Percentiles rank a stretch among this genome's conserved stretches.
These are phyloP conservation scores for Scedosporium apiospermum DNA, from an alignment of 2,329 filamentous ascomycete species.

Conservation along the genomic window DNA sequence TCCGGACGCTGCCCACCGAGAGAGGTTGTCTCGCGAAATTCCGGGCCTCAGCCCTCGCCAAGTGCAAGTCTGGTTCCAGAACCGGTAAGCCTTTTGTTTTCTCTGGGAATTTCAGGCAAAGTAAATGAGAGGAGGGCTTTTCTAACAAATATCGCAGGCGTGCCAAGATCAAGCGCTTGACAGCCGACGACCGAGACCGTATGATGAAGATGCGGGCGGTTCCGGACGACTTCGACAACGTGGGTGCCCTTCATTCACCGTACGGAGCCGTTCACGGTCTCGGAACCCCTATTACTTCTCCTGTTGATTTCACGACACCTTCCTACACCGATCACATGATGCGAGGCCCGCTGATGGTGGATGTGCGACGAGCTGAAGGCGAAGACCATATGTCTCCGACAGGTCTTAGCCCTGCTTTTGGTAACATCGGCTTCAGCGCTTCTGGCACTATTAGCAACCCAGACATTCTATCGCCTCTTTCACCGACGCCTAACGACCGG, in stretches of 20 bases:
- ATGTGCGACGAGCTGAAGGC: slow-evolving; percentile 53
- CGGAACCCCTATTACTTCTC: slow-evolving; percentile 35
- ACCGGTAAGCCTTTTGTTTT: slow-evolving; percentile 53
- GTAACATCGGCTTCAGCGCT: slow-evolving; percentile 55
- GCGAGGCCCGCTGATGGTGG: slow-evolving; percentile 54
- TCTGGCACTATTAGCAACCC: slow-evolving; percentile 38
- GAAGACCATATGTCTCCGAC: slow-evolving; percentile 60
- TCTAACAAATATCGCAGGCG: slow-evolving; percentile 33
- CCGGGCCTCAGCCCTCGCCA: slow-evolving; percentile 85
- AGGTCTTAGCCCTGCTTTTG: slow-evolving; percentile 58
- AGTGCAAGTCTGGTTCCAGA: slow-evolving; percentile 98
- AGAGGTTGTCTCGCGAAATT: slow-evolving; percentile 80
- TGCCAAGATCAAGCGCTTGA: slow-evolving; percentile 63
- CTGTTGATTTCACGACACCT: slow-evolving; percentile 36
- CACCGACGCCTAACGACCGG: slow-evolving; percentile 43
- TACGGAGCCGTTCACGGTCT: slow-evolving; percentile 52
- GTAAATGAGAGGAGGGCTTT: neutral
- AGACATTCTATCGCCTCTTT: slow-evolving; percentile 49
- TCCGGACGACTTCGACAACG: slow-evolving; percentile 61
- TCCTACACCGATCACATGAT: slow-evolving; percentile 52
- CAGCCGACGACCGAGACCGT: slow-evolving; percentile 58
- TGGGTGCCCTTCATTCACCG: slow-evolving; percentile 58
- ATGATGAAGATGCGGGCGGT: slow-evolving; percentile 66
- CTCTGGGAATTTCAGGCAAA: neutral
- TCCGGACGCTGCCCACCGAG: slow-evolving; percentile 82